phyloP scores from a whole-genome alignment of 306 rosid genomes.

The Ormosia emarginata region DNA sequence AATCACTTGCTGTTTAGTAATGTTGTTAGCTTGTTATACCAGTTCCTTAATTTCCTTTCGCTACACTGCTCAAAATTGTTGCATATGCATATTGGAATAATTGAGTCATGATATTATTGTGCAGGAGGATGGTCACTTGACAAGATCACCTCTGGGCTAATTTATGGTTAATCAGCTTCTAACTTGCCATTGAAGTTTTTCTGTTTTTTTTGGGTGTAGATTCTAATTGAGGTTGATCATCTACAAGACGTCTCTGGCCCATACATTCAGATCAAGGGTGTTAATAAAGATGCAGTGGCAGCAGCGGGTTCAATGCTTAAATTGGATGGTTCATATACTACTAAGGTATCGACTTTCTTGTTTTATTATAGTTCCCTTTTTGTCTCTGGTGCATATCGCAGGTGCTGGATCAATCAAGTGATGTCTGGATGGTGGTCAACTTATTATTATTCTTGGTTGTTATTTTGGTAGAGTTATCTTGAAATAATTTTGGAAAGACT shows the following conservation, averaged over 20 bases:
- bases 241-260: conserved; percentile 88
- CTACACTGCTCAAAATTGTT: neutral
- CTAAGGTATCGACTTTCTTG: conserved; percentile 58
- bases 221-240: conserved; percentile 91
- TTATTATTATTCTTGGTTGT: conserved; percentile 21
- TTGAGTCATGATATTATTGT: neutral
- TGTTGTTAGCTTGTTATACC: neutral
- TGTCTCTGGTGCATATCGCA: neutral
- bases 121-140: neutral
- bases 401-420: neutral
- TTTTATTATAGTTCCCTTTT: neutral
- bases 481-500: conserved; percentile 86
- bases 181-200: neutral
- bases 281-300: conserved; percentile 89
- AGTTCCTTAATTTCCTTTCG: neutral
- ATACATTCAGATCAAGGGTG: conserved; percentile 93
- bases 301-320: conserved; percentile 88
- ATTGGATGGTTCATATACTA: conserved; percentile 83
- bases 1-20: neutral
- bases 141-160: neutral
- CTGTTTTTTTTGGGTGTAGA: conserved; percentile 39
- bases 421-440: conserved; percentile 15
- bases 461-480: conserved; percentile 74
- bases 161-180: conserved; percentile 6
- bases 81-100: conserved; percentile 13